These are phyloP conservation scores for Fusarium acutatum DNA, from an alignment of 2,329 filamentous ascomycete species.

Conservation along the genomic window DNA sequence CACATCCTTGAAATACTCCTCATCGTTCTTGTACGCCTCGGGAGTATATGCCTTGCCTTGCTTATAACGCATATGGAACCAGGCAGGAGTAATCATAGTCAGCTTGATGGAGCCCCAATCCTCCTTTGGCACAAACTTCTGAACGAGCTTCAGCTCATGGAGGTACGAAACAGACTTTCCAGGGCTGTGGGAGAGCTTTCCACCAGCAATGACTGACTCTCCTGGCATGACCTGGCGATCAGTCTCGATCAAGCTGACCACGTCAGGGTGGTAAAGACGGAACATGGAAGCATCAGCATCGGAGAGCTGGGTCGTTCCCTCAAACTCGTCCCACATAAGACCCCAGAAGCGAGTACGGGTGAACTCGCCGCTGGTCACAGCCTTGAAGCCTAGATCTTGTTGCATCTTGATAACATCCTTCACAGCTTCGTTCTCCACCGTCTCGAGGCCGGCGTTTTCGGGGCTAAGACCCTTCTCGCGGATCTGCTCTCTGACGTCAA, in stretches of 20 bases:
- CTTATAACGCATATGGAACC: conserved; percentile 43
- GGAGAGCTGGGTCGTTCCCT: conserved; percentile 57
- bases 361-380: conserved; percentile 77
- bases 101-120: conserved; percentile 63
- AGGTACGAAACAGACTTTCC: conserved; percentile 56
- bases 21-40: conserved; percentile 40
- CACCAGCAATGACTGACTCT: conserved; percentile 61
- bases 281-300: conserved; percentile 62
- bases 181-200: conserved; percentile 56
- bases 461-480: conserved; percentile 51
- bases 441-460: conserved; percentile 63
- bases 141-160: conserved; percentile 59
- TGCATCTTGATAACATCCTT: conserved; percentile 72
- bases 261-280: conserved; percentile 63
- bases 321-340: conserved; percentile 63
- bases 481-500: conserved; percentile 44
- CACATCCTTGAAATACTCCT: conserved; percentile 71
- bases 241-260: conserved; percentile 62
- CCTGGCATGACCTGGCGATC: conserved; percentile 65
- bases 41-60: conserved; percentile 41
- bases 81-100: conserved; percentile 63
- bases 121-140: conserved; percentile 55
- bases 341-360: conserved; percentile 58
- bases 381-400: conserved; percentile 70
- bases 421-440: conserved; percentile 65